Evolutionary conservation across 108 stramenopile genomes (phyloP), one percentile per base, ranked within the genome.

Genomic region (Craspedostauros australis): DNA sequence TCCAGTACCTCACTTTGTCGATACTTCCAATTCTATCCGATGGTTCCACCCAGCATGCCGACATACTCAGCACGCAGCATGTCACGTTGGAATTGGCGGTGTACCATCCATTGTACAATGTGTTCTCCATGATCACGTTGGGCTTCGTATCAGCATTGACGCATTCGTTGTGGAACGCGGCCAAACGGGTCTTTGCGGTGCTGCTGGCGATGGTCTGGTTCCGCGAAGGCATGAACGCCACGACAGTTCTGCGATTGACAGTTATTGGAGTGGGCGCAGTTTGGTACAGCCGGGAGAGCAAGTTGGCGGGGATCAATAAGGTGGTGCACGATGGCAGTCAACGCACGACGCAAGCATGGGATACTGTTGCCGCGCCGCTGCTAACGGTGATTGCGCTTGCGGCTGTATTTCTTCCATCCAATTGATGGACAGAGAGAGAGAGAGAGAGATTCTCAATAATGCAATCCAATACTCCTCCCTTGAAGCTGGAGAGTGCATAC

Each of bases 131-230:
- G 23, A 69, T 63, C 5, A 62, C 67, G 1, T 50, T 80, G 14
- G 42, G 54, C 8, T 45, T 73, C 14, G 44, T 40, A 11, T 76
- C 79, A 14, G 74, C 79, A 26, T 44, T 56, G 29, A 61, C 68
- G 11, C 79, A 80, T 46, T 76, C 75, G 29, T 44, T 80, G 4
- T 52, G 75, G 18, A 80, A 80, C 50, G 79, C 67, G 19, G 77
- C 73, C 0, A 78, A 79, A 33, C 60, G 77, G 3, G 57, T 79
- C 4, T 46, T 60, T 20, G 51, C 64, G 18, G 65, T 78, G 18
- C 23, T 55, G n/a, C 39, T 64, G 29, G 72, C 77, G 32, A 54
- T 61, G 40, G 16, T 62, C 7, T 55, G 51, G 54, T 68, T 68
- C 24, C 50, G 29, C 4, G 66, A 68, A 46, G 24, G 39, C 3